Conservation (phyloP, 208 protist species). For the Crithidia bombi region DNA sequence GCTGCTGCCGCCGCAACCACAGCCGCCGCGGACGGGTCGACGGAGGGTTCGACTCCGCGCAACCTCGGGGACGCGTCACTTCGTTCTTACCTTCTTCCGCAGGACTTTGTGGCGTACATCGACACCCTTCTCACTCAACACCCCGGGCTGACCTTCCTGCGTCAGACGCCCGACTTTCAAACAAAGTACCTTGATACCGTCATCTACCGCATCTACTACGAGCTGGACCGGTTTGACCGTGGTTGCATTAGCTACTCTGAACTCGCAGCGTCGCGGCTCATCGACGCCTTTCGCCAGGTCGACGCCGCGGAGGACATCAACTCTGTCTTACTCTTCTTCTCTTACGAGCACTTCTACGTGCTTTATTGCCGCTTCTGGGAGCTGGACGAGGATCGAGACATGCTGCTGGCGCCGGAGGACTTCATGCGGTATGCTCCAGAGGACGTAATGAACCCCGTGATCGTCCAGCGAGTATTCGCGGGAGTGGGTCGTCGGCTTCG, state of each 20-base stretch:
- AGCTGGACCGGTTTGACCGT: conserved; percentile 84
- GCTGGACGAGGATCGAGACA: conserved; percentile 96
- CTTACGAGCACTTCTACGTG: conserved; percentile 99
- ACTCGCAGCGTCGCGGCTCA: conserved; percentile 71
- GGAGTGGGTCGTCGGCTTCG: conserved; percentile 56
- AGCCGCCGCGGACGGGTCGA: not conserved
- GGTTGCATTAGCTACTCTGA: conserved; percentile 84
- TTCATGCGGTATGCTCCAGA: conserved; percentile 86
- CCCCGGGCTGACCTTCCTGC: conserved; percentile 94
- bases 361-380: conserved; percentile 99
- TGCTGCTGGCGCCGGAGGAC: conserved; percentile 88
- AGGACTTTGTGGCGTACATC: conserved; percentile 85
- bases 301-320: conserved; percentile 92
- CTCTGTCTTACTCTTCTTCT: conserved; percentile 94
- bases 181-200: conserved; percentile 95
- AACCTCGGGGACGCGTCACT: conserved; percentile 18
- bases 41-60: conserved; percentile 4
- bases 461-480: conserved; percentile 84
- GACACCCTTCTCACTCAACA: conserved; percentile 85
- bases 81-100: conserved; percentile 58
- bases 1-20: conserved; percentile 10
- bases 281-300: conserved; percentile 82
- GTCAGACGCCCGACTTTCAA: conserved; percentile 95
- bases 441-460: conserved; percentile 75
- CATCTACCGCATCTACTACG: conserved; percentile 96